These are phyloP conservation scores for Sphagnum tenellum DNA, from an alignment of 225 moss, liverwort and hornwort species.

Conservation along the genomic window DNA sequence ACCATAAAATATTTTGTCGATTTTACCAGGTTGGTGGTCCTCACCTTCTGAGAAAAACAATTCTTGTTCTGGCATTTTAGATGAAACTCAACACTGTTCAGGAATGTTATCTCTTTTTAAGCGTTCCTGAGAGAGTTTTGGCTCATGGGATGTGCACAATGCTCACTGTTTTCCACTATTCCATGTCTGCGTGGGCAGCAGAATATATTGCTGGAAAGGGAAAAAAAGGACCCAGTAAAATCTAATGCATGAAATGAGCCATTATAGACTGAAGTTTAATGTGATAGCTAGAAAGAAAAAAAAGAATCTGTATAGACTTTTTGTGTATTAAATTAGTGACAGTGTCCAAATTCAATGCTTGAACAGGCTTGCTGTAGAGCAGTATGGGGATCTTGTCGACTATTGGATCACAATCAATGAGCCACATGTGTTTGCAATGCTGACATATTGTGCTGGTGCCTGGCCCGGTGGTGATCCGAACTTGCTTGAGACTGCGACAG, in stretches of 20 bases:
- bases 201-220: constrained; percentile 79
- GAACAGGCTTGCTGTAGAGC: constrained; percentile 76
- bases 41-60: too few species aligned
- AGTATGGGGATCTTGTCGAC: constrained; percentile 82
- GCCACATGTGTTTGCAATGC: constrained; percentile 92
- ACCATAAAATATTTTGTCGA: constrained; percentile 83
- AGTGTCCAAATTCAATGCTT: not conserved
- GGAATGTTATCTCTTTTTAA: too few species aligned
- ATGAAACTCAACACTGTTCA: too few species aligned
- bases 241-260: too few species aligned
- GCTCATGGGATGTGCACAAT: constrained; percentile 83
- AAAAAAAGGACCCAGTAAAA: constrained; percentile 11
- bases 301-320: too few species aligned
- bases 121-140: constrained; percentile 34
- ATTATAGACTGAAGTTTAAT: too few species aligned
- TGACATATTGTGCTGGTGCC: constrained; percentile 95
- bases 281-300: too few species aligned
- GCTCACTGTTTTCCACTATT: constrained; percentile 97
- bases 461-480: constrained; percentile 98
- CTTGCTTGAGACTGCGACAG: constrained; percentile 74
- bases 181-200: constrained; percentile 87
- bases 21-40: constrained; percentile 60
- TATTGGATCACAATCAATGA: constrained; percentile 97
- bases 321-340: too few species aligned
- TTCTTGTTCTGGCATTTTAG: too few species aligned